A percentile compares a stretch with the other conserved stretches of the same genome.
Conservation (phyloP, 495 filamentous ascomycete genomes). For the Hypoxylon fragiforme region DNA sequence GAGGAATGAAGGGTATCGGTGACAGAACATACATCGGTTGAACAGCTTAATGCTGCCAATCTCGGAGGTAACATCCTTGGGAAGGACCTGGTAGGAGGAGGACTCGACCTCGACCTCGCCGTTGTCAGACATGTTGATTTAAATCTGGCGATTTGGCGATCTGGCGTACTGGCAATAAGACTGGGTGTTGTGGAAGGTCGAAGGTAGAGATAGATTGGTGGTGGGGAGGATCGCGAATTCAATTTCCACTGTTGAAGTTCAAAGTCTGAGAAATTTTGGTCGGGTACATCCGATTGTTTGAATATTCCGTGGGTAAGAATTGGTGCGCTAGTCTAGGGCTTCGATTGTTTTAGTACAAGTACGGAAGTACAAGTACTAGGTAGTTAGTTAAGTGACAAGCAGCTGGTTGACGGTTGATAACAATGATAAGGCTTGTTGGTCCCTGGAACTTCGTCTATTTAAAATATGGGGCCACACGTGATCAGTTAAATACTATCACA, state of each 20-base stretch:
- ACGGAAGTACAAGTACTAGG: too few species aligned
- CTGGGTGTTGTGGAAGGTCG: conserved; percentile 20
- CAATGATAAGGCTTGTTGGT: too few species aligned
- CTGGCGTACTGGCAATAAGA: conserved; percentile 25
- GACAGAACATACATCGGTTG: conserved; percentile 57
- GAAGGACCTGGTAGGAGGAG: conserved; percentile 77
- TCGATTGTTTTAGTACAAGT: conserved; percentile 10
- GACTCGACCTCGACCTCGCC: conserved; percentile 92
- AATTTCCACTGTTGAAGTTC: conserved; percentile 37
- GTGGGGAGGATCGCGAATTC: conserved; percentile 43
- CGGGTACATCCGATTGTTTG: conserved; percentile 34
- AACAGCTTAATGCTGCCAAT: conserved; percentile 97
- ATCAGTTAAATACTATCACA: too few species aligned
- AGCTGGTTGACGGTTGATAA: too few species aligned
- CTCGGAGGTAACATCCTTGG: conserved; percentile 90
- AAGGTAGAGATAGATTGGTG: conserved; percentile 26
- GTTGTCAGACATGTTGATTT: conserved; percentile 85
- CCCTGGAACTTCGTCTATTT: too few species aligned
- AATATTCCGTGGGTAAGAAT: conserved; percentile 38
- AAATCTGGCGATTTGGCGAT: conserved; percentile 7
- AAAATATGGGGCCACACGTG: too few species aligned
- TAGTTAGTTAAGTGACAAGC: too few species aligned
- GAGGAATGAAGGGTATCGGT: conserved; percentile 2
- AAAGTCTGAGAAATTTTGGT: conserved; percentile 37
- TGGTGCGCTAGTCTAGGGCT: conserved; percentile 37